These are phyloP conservation scores for Phlyctochytrium planicorne DNA, from an alignment of 192 early-diverging fungal genomes.

Conservation along the genomic window DNA sequence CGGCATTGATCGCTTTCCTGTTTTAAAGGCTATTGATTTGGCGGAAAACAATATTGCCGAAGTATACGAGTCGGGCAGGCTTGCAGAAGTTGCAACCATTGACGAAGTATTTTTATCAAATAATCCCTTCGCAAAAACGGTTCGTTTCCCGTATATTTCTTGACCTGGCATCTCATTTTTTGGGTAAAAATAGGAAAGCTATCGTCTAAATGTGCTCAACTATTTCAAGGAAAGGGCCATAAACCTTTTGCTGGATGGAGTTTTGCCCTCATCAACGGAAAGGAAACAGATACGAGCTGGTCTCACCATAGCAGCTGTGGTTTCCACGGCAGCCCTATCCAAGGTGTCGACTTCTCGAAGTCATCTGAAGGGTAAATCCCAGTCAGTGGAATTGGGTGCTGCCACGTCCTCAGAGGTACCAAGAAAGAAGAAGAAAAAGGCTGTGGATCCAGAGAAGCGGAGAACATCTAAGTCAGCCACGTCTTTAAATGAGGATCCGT, in stretches of 20 bases:
- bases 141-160: constrained; percentile 10
- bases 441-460: background rate
- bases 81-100: constrained; percentile 27
- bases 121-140: constrained; percentile 42
- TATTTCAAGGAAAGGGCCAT: constrained; percentile 43
- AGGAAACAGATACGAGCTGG: constrained; percentile 31
- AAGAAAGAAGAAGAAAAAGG: background rate
- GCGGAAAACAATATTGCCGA: constrained; percentile 43
- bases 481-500: too few relatives aligned
- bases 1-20: constrained; percentile 31
- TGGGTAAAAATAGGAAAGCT: constrained; percentile 37
- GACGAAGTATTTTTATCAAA: constrained; percentile 30
- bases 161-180: too few relatives aligned
- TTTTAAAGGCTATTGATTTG: constrained; percentile 30
- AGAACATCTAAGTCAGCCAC: background rate
- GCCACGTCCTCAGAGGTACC: background rate
- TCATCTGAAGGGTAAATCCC: background rate
- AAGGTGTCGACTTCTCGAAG: background rate
- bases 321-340: constrained; percentile 3
- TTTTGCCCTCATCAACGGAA: constrained; percentile 31
- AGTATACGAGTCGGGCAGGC: constrained; percentile 40
- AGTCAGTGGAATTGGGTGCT: background rate
- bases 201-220: constrained; percentile 44
- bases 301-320: constrained; percentile 25
- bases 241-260: constrained; percentile 34